Base-by-base conservation (phyloP, 225 moss, liverwort and hornwort species). In the Takakia lepidozioides region DNA sequence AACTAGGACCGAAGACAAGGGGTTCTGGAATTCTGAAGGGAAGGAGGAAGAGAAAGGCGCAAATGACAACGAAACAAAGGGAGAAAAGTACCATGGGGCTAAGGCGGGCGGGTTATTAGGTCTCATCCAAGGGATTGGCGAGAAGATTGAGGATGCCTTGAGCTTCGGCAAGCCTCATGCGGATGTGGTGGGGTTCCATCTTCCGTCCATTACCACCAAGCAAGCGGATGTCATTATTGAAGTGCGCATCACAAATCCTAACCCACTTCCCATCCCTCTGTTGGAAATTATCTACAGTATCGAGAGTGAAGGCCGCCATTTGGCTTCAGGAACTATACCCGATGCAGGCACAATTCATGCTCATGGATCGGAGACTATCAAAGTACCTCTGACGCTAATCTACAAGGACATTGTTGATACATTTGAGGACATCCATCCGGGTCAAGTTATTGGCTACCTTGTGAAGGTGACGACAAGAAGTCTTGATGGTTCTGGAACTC, bases 221-320 rank as follows among this genome's bases (percentile, higher is more conserved):
- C 69, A 66, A 1, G 85, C 80, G 3, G 77, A 83, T 41, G 37
- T 93, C 37, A 37, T 93, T 34, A 73, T 93, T 4, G 75, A 80
- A 6, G 82, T 93, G 35, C 70, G 75, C 44, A 83, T 93, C 65
- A 83, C 63, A 23, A 93, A 93, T 18, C 92, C 92, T 0, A 88
- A 88, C 43, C 92, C 88, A 0, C 51, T 93, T 5, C 92, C 92
- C 1, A 85, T 93, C 40, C 92, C 92, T 16, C 72, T 93, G 28
- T 70, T 88, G 42, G 85, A 93, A 21, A 88, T 93, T 66, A 44
- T 81, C 29, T 93, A 93, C 36, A 57, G 74, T 1, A 70, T 93
- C 39, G 64, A 74, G 56, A 88, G 88, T 19, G 83, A 78, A 1
- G 62, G 67, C 3, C 51, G 77, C 5, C 76, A 82, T 61, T 79